Conservation (phyloP, 202 grass and related monocot genomes). For the Zizania palustris region DNA sequence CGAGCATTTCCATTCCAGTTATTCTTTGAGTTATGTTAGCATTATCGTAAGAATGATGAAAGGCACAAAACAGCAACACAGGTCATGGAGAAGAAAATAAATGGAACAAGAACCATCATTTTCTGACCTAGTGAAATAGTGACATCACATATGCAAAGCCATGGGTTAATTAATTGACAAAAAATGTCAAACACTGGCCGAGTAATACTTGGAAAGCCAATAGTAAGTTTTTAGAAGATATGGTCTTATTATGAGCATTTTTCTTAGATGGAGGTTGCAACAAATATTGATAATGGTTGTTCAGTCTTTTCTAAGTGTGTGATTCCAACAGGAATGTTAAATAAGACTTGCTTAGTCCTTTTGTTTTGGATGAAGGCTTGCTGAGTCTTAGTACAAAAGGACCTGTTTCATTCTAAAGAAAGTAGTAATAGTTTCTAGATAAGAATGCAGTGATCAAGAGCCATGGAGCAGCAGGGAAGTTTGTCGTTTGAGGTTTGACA, state of each 20-base stretch:
- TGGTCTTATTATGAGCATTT: slow-evolving; percentile 3
- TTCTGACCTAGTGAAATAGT: neutral
- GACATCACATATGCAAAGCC: neutral
- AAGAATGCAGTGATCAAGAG: neutral
- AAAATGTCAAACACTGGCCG: neutral
- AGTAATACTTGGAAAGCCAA: neutral
- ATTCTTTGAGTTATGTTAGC: neutral
- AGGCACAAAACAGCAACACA: neutral
- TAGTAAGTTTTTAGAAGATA: neutral
- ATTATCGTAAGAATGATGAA: neutral
- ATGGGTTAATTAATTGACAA: neutral
- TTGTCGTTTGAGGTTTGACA: slow-evolving; percentile 9
- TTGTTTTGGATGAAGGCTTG: neutral
- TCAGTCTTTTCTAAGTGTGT: too few species aligned
- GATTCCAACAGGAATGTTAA: neutral
- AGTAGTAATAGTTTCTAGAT: neutral
- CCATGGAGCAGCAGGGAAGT: neutral
- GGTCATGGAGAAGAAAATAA: neutral
- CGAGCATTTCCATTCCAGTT: slow-evolving; percentile 18
- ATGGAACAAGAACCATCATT: neutral
- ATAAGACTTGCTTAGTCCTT: neutral
- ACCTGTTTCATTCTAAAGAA: neutral
- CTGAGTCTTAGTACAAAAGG: neutral
- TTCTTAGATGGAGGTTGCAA: neutral
- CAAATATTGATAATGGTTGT: too few species aligned